phyloP scores from a whole-genome alignment of 345 rosid genomes.

The Nephelium lappaceum region DNA sequence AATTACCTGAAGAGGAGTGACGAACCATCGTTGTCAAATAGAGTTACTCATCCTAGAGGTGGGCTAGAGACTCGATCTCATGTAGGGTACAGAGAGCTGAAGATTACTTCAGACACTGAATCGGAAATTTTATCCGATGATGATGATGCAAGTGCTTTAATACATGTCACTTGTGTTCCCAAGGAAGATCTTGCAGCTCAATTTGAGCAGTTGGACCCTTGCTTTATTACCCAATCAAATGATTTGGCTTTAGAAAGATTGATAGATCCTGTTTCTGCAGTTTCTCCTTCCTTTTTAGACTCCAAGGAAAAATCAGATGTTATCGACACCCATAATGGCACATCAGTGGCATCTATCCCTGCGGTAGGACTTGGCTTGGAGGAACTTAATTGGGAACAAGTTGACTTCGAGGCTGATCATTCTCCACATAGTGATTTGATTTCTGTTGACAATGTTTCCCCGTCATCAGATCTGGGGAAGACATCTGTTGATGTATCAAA shows the following conservation, averaged over 20 bases:
- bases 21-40: slow-evolving; percentile 20
- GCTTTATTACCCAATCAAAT: slow-evolving; percentile 30
- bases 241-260: slow-evolving; percentile 45
- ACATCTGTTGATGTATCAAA: slow-evolving; percentile 26
- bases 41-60: slow-evolving; percentile 34
- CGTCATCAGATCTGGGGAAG: slow-evolving; percentile 26
- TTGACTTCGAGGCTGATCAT: slow-evolving; percentile 23
- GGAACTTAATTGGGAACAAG: slow-evolving; percentile 44
- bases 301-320: slow-evolving; percentile 27
- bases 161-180: slow-evolving; percentile 24
- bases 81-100: slow-evolving; percentile 71
- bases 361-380: slow-evolving; percentile 34
- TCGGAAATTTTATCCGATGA: slow-evolving; percentile 52
- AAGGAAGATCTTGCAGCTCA: slow-evolving; percentile 35
- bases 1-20: slow-evolving; percentile 24
- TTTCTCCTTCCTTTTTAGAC: slow-evolving; percentile 28
- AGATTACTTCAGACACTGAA: slow-evolving; percentile 63
- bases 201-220: slow-evolving; percentile 35
- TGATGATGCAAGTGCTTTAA: slow-evolving; percentile 27
- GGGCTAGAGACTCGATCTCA: slow-evolving; percentile 50
- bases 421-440: slow-evolving; percentile 38
- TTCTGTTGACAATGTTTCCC: slow-evolving; percentile 39
- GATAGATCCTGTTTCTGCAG: slow-evolving; percentile 39
- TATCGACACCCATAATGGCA: slow-evolving; percentile 19
- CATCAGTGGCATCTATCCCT: slow-evolving; percentile 15